phyloP scores from a whole-genome alignment of 257 asterid genomes.

The Striga asiatica region DNA sequence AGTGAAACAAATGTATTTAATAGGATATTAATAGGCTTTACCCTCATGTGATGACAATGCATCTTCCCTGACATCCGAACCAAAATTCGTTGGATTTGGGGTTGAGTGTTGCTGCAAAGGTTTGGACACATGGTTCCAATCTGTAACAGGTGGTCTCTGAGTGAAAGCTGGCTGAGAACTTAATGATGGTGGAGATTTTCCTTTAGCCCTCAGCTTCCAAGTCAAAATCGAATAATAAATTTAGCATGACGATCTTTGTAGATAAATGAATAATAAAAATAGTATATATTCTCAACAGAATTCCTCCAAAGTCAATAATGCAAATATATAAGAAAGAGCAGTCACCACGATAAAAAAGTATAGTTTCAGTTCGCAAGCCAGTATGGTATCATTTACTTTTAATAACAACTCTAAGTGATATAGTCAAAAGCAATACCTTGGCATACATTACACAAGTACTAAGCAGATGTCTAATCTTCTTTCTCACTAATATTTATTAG shows the following conservation, averaged over 20 bases:
- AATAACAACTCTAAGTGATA: neutral
- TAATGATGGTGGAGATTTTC: constrained; percentile 36
- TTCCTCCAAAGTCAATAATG: neutral
- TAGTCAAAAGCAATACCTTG: neutral
- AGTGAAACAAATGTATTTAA: neutral
- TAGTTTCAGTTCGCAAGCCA: neutral
- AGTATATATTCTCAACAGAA: neutral
- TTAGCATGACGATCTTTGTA: neutral
- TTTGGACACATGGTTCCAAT: constrained; percentile 35
- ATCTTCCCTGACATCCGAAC: constrained; percentile 35
- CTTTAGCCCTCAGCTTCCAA: constrained; percentile 44
- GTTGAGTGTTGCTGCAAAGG: constrained; percentile 35
- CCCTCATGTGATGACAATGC: constrained; percentile 45
- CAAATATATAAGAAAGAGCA: neutral
- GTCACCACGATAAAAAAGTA: neutral
- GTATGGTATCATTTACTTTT: neutral
- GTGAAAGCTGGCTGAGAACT: constrained; percentile 35
- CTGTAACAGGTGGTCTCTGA: constrained; percentile 34
- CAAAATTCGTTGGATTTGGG: constrained; percentile 22
- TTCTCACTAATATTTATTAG: neutral
- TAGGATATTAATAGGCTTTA: constrained; percentile 13
- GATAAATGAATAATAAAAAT: constrained; percentile 7
- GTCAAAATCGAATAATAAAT: neutral
- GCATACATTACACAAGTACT: constrained; percentile 4
- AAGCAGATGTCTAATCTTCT: constrained; percentile 9